A percentile compares a stretch with the other conserved stretches of the same genome.
These are phyloP conservation scores for Fusarium torulosum DNA, from an alignment of 2,329 filamentous ascomycete species.

Conservation along the genomic window DNA sequence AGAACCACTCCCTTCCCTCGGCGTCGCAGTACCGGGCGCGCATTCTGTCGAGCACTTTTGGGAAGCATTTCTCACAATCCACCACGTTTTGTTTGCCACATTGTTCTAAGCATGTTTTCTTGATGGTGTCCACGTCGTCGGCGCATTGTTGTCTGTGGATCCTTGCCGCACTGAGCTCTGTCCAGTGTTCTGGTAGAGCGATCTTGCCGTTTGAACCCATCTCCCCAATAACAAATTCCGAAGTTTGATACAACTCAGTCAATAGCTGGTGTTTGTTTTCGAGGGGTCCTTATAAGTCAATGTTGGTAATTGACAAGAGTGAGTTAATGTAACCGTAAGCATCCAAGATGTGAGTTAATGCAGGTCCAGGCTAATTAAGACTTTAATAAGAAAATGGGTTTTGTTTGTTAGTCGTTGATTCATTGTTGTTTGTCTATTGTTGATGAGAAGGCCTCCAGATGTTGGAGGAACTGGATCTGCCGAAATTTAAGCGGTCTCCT, in stretches of 20 bases:
- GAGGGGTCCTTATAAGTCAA: neutral
- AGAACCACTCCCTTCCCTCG: conserved; percentile 64
- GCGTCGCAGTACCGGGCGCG: conserved; percentile 53
- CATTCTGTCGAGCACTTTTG: conserved; percentile 61
- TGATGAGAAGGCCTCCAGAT: conserved; percentile 26
- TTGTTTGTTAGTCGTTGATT: conserved; percentile 4
- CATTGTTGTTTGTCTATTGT: conserved; percentile 19
- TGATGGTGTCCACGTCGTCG: conserved; percentile 59
- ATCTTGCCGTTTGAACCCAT: conserved; percentile 47
- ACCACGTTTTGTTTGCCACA: conserved; percentile 59
- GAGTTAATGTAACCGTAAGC: neutral
- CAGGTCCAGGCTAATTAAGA: no score
- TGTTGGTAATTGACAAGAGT: neutral
- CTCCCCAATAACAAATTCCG: neutral
- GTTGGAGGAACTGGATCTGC: conserved; percentile 7
- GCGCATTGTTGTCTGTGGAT: conserved; percentile 54
- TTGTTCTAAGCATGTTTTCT: conserved; percentile 56
- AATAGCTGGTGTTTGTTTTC: neutral
- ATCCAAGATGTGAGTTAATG: neutral
- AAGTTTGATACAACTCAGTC: neutral
- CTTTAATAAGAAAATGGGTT: neutral
- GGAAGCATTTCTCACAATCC: conserved; percentile 64
- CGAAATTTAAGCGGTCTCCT: conserved; percentile 29
- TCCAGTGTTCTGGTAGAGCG: conserved; percentile 56
- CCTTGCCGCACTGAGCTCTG: conserved; percentile 53